phyloP scores from a whole-genome alignment of 345 rosid genomes.

The Tarenaya hassleriana region DNA sequence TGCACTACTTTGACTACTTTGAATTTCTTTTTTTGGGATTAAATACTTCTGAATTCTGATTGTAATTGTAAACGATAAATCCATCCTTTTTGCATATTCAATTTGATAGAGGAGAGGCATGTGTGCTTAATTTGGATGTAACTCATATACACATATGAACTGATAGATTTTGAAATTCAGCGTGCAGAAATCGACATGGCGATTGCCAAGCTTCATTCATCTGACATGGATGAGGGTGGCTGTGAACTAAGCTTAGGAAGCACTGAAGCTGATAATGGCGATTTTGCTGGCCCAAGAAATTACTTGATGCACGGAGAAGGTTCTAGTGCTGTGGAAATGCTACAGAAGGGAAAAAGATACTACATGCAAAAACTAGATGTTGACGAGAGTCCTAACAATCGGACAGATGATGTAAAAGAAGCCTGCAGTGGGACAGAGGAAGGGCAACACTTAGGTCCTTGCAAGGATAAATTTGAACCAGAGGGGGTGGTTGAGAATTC shows the following conservation, averaged over 20 bases:
- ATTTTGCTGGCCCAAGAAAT: conserved; percentile 34
- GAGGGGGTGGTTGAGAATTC: conserved; percentile 34
- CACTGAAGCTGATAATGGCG: conserved; percentile 58
- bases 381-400: conserved; percentile 34
- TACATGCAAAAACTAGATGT: conserved; percentile 36
- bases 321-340: conserved; percentile 31
- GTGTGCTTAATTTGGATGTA: conserved; percentile 7
- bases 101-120: background rate
- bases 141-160: conserved; percentile 17
- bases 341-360: conserved; percentile 41
- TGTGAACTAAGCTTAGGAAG: conserved; percentile 74
- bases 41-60: no score
- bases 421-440: conserved; percentile 90
- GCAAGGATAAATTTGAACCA: conserved; percentile 41
- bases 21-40: no score
- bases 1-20: no score
- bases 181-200: conserved; percentile 56
- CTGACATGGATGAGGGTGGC: conserved; percentile 56
- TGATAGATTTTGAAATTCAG: conserved; percentile 37
- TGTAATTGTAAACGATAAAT: no score
- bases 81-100: conserved; percentile 3
- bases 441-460: conserved; percentile 42
- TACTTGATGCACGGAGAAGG: conserved; percentile 37
- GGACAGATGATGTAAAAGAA: conserved; percentile 54
- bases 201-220: conserved; percentile 50